A percentile compares a stretch with the other conserved stretches of the same genome.
Evolutionary conservation across 1,284 basidiomycete species (phyloP).

Genomic region (Apiotrichum sp.): DNA sequence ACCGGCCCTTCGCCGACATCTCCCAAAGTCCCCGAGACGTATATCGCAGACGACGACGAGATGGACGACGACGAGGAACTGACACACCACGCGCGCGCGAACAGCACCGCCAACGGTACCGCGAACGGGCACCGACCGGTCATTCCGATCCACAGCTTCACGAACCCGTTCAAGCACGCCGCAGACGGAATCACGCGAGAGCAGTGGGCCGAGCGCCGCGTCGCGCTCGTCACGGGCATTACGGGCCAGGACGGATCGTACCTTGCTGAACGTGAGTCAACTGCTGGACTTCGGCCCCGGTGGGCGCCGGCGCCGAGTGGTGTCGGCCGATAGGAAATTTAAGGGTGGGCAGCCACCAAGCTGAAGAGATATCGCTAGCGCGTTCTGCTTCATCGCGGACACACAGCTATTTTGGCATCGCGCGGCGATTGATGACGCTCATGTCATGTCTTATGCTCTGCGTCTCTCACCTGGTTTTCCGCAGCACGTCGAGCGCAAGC

Average conservation of each 20-base stretch:
- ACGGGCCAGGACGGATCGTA: slow-evolving; percentile 60
- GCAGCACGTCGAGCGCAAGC: no score
- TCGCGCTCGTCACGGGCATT: slow-evolving; percentile 79
- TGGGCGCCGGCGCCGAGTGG: no score
- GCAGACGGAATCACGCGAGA: slow-evolving; percentile 48
- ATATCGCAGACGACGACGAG: neutral
- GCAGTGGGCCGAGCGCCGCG: slow-evolving; percentile 76
- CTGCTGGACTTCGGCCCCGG: neutral
- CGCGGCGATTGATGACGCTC: no score
- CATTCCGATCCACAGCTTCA: neutral
- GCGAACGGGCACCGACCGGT: neutral
- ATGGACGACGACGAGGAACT: neutral
- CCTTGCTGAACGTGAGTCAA: slow-evolving; percentile 13
- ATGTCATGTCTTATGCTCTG: no score
- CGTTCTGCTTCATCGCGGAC: no score
- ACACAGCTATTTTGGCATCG: no score
- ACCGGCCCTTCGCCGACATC: neutral
- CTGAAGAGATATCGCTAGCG: no score
- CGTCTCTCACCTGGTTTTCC: no score
- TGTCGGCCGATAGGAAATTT: no score
- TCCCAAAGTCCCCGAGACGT: neutral
- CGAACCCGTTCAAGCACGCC: slow-evolving; percentile 6
- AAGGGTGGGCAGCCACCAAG: no score
- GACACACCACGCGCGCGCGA: neutral
- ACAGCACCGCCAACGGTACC: neutral